Evolutionary conservation across 495 filamentous ascomycete species (phyloP), one percentile per base, ranked within the genome.

Genomic region (Cercophora newfieldiana): DNA sequence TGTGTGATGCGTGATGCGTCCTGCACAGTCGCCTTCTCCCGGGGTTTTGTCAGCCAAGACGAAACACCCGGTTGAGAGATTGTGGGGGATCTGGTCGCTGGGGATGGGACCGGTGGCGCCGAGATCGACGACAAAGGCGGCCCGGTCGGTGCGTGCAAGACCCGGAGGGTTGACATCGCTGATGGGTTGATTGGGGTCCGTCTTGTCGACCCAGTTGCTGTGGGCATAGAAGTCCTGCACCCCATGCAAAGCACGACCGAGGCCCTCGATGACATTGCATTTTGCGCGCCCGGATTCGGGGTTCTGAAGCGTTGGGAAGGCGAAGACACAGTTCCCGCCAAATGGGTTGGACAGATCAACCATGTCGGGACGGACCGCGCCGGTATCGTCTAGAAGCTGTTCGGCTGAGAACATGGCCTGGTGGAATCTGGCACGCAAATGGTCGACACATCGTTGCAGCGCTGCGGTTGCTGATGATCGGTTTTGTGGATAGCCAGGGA

Each of bases 191-290:
- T 22, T 64, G 30, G 60, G 59, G 3, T 74, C 70, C 12, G 51
- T 21, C 3, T 29, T 16, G 64, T 74, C 72, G 31, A 31, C 72
- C 72, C 72, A 74, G 62, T 74, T 74, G 64, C 70, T 74, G 64
- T 74, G 72, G 14, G 72, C 59, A 28, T 74, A 74, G 37, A 74
- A 74, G 29, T 74, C 72, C 48, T 74, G 72, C 18, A 74, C 37
- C 22, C 72, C 72, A 29, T 74, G 72, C 21, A 74, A 16, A 0
- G 68, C 70, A 0, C 72, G 65, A 1, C 72, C 72, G 5, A 74
- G 24, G 0, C 70, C 72, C 58, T 74, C 72, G 56, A 74, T 48
- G 12, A 66, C 50, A 24, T 37, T 61, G 56, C 72, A 74, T 58
- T 74, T 74, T 28, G 72, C 66, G 1, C 72, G 70, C 18, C 66